Evolutionary conservation across 805 yeast species (phyloP), one percentile per base, ranked within the genome.

Genomic region (Kuraishia ogatae): DNA sequence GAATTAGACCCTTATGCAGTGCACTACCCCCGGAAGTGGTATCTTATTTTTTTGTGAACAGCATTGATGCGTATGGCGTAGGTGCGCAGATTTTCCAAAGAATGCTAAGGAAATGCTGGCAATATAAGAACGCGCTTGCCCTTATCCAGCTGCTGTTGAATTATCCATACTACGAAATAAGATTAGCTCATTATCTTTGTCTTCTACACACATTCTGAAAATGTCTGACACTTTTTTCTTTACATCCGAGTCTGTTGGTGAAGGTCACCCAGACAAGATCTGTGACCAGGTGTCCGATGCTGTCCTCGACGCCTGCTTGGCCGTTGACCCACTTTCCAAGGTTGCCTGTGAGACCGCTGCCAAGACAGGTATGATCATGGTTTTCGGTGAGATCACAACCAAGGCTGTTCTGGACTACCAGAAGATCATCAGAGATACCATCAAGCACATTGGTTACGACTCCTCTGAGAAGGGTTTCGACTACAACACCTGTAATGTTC

Each of bases 221-320:
- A 35, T 35, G 43, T 35, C 43, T 35, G 75, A 73, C 66, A 78
- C 78, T 55, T 84, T 83, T 70, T 78, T 83, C 63, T 84, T 83
- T 71, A 87, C 93, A 66, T 88, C 94, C 63, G 96, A 88, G 76
- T 87, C 94, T 64, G 96, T 88, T 64, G 96, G 96, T 80, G 96
- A 88, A 76, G 96, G 96, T 70, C 96, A 88, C 82, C 96, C 96
- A 71, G 96, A 88, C 73, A 88, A 88, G 83, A 88, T 88, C 77
- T 96, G 99, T 80, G 99, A 94, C 78, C 99, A 94, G 82, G 97
- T 94, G 64, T 87, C 96, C 56, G 99, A 94, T 72, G 99, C 99
- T 68, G 89, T 94, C 69, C 82, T 94, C 66, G 99, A 94, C 70
- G 99, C 99, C 64, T 93, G 98, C 82, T 80, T 94, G 66, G 84